Percentiles rank a stretch among this genome's conserved stretches.
Conservation (phyloP, 352 stramenopile species). For the Pythium rishiriense region DNA sequence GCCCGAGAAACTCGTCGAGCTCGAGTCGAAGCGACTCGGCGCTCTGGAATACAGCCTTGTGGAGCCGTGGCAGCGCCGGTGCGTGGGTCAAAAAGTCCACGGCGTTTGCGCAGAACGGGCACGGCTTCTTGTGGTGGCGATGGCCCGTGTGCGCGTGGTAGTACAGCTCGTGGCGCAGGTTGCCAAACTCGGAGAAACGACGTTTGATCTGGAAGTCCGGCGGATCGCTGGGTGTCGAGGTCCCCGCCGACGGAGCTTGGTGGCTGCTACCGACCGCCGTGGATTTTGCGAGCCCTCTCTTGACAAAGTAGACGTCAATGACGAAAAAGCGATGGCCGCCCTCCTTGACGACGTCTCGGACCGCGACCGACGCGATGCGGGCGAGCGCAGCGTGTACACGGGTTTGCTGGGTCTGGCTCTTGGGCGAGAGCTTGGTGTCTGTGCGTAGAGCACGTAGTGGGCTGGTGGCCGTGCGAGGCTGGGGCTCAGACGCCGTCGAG, state of each 20-base stretch:
- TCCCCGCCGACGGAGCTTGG: background rate
- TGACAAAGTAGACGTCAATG: slow-evolving; percentile 6
- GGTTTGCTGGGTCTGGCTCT: slow-evolving; percentile 14
- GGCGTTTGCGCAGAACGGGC: slow-evolving; percentile 14
- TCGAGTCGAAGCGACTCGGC: background rate
- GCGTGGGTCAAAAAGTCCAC: slow-evolving; percentile 5
- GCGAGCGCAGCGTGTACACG: slow-evolving; percentile 7
- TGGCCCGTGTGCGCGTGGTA: slow-evolving; percentile 20
- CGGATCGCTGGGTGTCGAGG: background rate
- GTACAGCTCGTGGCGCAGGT: slow-evolving; percentile 22
- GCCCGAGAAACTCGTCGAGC: slow-evolving; percentile 18
- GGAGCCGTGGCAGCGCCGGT: slow-evolving; percentile 9
- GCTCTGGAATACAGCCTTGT: slow-evolving; percentile 6
- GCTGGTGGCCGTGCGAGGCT: background rate
- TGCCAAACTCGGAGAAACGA: slow-evolving; percentile 17
- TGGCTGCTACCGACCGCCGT: background rate
- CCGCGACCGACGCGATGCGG: slow-evolving; percentile 11
- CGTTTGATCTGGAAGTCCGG: slow-evolving; percentile 14
- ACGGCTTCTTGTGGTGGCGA: slow-evolving; percentile 5
- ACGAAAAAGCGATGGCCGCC: slow-evolving; percentile 21
- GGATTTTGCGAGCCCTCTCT: background rate
- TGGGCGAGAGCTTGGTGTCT: slow-evolving; percentile 10
- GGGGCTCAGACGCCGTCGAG: background rate
- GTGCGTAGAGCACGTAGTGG: slow-evolving; percentile 7
- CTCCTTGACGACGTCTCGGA: slow-evolving; percentile 10